phyloP scores from a whole-genome alignment of 2,329 filamentous ascomycete species.

The Periconia sp. region DNA sequence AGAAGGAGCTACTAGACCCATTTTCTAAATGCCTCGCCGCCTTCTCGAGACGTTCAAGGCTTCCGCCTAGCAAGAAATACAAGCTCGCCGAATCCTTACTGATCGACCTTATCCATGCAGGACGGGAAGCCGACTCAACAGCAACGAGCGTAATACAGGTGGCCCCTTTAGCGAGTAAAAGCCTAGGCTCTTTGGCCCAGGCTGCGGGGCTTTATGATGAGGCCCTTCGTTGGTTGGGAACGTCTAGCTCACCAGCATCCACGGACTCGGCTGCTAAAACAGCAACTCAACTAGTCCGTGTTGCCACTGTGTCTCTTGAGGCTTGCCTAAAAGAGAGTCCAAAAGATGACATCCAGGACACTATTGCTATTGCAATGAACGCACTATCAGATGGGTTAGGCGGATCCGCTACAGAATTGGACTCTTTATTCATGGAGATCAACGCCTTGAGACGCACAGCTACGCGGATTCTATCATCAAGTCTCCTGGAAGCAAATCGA shows the following conservation, averaged over 20 bases:
- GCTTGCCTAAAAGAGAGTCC: constrained; percentile 24
- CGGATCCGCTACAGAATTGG: constrained; percentile 41
- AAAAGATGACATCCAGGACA: constrained; percentile 20
- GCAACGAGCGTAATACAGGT: constrained; percentile 3
- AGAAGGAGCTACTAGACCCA: constrained; percentile 70
- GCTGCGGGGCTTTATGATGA: constrained; percentile 39
- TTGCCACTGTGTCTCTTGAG: constrained; percentile 40
- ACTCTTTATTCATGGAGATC: constrained; percentile 43
- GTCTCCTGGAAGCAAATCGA: constrained; percentile 9
- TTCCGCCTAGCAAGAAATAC: constrained; percentile 47
- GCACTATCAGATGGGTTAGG: constrained; percentile 35
- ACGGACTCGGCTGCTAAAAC: constrained; percentile 28
- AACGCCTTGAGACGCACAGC: constrained; percentile 40
- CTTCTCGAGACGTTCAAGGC: constrained; percentile 61
- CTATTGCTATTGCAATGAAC: constrained; percentile 29
- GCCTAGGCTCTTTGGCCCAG: constrained; percentile 42
- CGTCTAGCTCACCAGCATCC: constrained; percentile 16
- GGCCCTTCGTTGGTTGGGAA: constrained; percentile 40
- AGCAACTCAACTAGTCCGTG: constrained; percentile 31
- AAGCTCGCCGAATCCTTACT: constrained; percentile 42
- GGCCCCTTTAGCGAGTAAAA: constrained; percentile 16
- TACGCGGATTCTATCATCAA: constrained; percentile 27
- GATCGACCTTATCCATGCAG: constrained; percentile 21
- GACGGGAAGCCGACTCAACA: constrained; percentile 1
- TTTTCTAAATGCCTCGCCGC: constrained; percentile 68